Percentiles rank a stretch among this genome's conserved stretches.
Evolutionary conservation across 1,284 basidiomycete species (phyloP).

Genomic region (Ustilago hordei): DNA sequence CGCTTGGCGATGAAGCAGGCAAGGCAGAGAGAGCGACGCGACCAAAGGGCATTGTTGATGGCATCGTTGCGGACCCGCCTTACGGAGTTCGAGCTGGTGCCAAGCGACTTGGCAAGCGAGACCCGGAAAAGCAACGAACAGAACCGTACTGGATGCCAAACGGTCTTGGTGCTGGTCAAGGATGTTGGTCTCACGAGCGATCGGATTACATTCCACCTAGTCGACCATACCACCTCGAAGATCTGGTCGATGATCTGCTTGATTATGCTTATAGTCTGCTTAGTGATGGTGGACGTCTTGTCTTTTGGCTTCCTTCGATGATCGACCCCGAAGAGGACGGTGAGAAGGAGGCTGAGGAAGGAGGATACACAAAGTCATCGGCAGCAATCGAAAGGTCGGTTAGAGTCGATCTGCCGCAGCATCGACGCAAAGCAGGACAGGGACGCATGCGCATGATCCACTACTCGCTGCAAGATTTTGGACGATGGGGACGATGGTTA

Average conservation of each 20-base stretch:
- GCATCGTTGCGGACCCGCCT: constrained; percentile 75
- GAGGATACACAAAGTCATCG: constrained; percentile 72
- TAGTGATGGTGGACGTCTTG: constrained; percentile 85
- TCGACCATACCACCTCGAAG: constrained; percentile 91
- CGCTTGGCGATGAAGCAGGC: constrained; percentile 8
- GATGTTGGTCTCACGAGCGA: constrained; percentile 59
- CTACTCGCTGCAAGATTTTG: constrained; percentile 93
- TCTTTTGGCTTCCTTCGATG: constrained; percentile 76
- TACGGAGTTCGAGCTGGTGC: constrained; percentile 97
- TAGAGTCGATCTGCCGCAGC: constrained; percentile 73
- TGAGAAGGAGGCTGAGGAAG: constrained; percentile 33
- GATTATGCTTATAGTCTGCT: constrained; percentile 85
- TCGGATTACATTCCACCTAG: constrained; percentile 75
- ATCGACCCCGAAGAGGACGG: constrained; percentile 54
- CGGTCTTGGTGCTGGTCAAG: constrained; percentile 52
- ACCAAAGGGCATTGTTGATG: constrained; percentile 81
- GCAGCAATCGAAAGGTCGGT: constrained; percentile 71
- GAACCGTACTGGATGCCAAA: constrained; percentile 67
- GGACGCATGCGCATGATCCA: constrained; percentile 72
- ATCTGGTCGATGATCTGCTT: constrained; percentile 84
- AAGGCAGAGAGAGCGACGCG: constrained; percentile 2
- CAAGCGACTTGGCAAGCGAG: constrained; percentile 84
- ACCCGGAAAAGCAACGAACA: constrained; percentile 67
- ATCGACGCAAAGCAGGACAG: constrained; percentile 39
- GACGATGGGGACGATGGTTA: constrained; percentile 84